Base-by-base conservation (phyloP, 441 rosid species). In the Rhodomyrtus psidioides region DNA sequence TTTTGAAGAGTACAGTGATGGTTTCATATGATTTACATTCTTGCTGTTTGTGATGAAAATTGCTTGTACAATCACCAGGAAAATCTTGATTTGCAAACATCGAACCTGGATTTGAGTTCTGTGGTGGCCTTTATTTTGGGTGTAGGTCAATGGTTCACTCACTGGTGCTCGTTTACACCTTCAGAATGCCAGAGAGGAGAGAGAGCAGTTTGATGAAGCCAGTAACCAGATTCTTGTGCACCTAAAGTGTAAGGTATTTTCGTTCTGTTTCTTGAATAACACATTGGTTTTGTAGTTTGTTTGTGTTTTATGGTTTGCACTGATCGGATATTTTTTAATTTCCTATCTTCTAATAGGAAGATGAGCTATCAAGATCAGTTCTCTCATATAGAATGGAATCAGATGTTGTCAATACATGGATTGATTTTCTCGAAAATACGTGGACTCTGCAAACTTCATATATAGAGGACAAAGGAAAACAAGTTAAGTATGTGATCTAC, bases 151-250 rank as follows among this genome's bases (percentile, higher is more conserved):
- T 88, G 88, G 88, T 86, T 91, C 93, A 26, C 90, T 96, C 89
- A 83, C 88, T 15, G 85, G 92, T 60, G 88, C 96, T 54, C 92
- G 94, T 83, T 92, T 91, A 87, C 94, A 94, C 84, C 94, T 96
- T 86, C 93, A 79, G 76, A 93, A 97, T 91, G 96, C 97, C 14
- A 92, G 88, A 92, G 97, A 97, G 92, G 99, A 96, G 91, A 88
- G 97, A 89, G 97, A 95, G 60, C 96, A 97, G 75, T 97, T 95
- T 83, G 99, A 96, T 90, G 95, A 94, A 82, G 98, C 99, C 34
- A 94, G 97, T 88, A 94, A 94, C 88, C 94, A 95, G 92, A 92
- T 96, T 87, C 92, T 96, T 30, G 39, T 92, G 82, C 96, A 93
- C 91, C 88, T 97, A 59, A 95, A 95, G 89, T 88, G 93, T 85